Conservation (phyloP, 2,329 filamentous ascomycete genomes). For the Xylariaceae sp. region DNA sequence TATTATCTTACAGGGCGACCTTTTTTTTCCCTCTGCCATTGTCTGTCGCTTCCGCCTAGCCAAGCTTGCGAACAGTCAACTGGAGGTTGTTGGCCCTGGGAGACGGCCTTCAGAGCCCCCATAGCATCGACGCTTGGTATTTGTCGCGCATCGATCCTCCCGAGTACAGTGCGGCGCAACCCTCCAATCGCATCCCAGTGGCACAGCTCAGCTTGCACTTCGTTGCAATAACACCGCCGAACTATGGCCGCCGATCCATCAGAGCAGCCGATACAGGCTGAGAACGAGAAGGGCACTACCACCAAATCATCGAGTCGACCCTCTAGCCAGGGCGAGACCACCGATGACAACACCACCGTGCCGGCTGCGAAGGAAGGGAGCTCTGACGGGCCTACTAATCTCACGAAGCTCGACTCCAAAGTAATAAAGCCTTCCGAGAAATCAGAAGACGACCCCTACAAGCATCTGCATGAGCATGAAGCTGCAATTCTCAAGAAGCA, state of each 20-base stretch:
- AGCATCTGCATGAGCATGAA: slow-evolving; percentile 62
- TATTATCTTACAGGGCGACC: too few relatives aligned
- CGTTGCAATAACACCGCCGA: too few relatives aligned
- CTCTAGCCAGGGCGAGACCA: slow-evolving; percentile 34
- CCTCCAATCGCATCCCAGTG: too few relatives aligned
- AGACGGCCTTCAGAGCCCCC: too few relatives aligned
- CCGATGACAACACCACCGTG: slow-evolving; percentile 14
- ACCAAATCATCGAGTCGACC: slow-evolving; percentile 23
- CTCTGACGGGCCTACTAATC: slow-evolving; percentile 5
- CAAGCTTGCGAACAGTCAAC: too few relatives aligned
- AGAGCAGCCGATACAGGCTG: slow-evolving; percentile 25
- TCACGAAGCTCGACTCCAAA: slow-evolving; percentile 41
- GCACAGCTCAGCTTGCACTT: too few relatives aligned
- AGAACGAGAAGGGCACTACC: slow-evolving; percentile 5
- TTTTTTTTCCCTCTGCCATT: too few relatives aligned
- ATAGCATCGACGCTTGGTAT: too few relatives aligned
- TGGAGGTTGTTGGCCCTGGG: too few relatives aligned
- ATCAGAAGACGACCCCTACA: slow-evolving; percentile 50
- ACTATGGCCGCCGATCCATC: slow-evolving; percentile 18
- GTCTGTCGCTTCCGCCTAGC: too few relatives aligned
- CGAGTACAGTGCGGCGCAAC: too few relatives aligned
- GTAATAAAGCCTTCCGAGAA: slow-evolving; percentile 32
- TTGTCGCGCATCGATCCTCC: too few relatives aligned
- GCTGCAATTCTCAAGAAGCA: slow-evolving; percentile 64
- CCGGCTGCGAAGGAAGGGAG: slow-evolving; percentile 12